These are phyloP conservation scores for Populus euphratica DNA, from an alignment of 345 rosid genomes.

Conservation along the genomic window DNA sequence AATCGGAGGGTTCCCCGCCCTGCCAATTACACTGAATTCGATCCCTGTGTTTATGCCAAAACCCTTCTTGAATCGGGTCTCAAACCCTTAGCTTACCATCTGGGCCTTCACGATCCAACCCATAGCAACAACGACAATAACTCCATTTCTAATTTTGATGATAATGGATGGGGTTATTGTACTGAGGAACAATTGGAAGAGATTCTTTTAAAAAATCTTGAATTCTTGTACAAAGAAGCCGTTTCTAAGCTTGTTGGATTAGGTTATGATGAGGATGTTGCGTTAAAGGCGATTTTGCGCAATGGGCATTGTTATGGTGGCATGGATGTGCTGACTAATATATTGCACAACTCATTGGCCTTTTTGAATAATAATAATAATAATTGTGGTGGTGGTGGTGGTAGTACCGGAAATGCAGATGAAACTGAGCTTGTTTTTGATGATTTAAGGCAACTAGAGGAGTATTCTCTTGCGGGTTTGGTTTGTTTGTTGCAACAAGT, in stretches of 20 bases:
- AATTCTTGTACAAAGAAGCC: slow-evolving; percentile 60
- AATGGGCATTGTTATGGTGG: slow-evolving; percentile 88
- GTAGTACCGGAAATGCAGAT: slow-evolving; percentile 38
- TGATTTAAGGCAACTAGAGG: slow-evolving; percentile 73
- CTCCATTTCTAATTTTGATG: slow-evolving; percentile 40
- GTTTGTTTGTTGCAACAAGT: slow-evolving; percentile 84
- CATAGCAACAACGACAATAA: slow-evolving; percentile 23
- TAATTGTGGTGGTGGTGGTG: slow-evolving; percentile 19
- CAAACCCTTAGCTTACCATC: slow-evolving; percentile 47
- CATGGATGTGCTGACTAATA: slow-evolving; percentile 77
- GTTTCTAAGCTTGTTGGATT: slow-evolving; percentile 58
- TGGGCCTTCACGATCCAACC: slow-evolving; percentile 41
- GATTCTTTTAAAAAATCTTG: slow-evolving; percentile 56
- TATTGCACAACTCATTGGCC: slow-evolving; percentile 65
- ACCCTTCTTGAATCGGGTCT: slow-evolving; percentile 58
- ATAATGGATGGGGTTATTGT: slow-evolving; percentile 75
- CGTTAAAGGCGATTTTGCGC: slow-evolving; percentile 67
- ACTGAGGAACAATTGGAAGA: slow-evolving; percentile 87
- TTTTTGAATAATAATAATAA: slow-evolving; percentile 47
- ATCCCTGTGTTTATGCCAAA: slow-evolving; percentile 53
- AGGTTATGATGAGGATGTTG: slow-evolving; percentile 73
- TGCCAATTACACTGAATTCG: slow-evolving; percentile 46
- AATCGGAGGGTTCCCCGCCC: slow-evolving; percentile 61
- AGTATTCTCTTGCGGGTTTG: slow-evolving; percentile 78
- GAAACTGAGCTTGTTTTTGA: slow-evolving; percentile 55